Base-by-base conservation (phyloP, 2,329 filamentous ascomycete genomes). In the Diplocarpon mali region DNA sequence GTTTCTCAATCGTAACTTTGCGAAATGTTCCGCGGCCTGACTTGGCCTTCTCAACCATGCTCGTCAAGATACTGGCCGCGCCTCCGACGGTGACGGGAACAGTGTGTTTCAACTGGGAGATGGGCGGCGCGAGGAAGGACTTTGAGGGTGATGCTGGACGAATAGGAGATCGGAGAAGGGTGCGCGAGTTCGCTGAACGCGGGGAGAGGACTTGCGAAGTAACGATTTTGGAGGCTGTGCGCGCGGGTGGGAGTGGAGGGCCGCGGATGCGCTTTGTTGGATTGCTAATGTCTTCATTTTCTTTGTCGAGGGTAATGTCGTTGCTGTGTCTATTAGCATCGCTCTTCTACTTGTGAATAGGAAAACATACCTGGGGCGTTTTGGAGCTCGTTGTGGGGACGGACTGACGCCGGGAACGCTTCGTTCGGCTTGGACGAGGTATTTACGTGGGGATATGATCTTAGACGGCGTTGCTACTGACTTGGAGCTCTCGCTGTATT, bases 151-250 rank as follows among this genome's bases (percentile, higher is more conserved):
- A 75, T 5, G 46, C 27, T 31, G 51, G 50, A 11, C 57, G 56
- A 17, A 57, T 49, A 29, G 54, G 57, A 20, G 57, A 57, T 12
- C 49, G 47, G 38, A 52, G 55, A 24, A 56, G 41, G 2, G 57
- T 58, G 41, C 85, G 78, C 5, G 84, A 83, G 60, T 94, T 94
- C 47, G 83, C 81, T 0, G 85, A 89, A 42, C 85, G 83, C 20
- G 87, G 87, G 1, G 88, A 94, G 2, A 94, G 70, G 31, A 93
- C 74, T 62, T 83, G 72, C 40, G 71, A 66, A 49, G 75, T 63
- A 52, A 68, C 57, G 51, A 69, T 57, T 55, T 64, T 59, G 53
- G 67, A 15, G 65, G 69, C 45, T 59, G 64, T 42, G 60, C 64
- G 46, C 12, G 40, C 64, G 36, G 55, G 53, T 34, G 56, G 53